These are phyloP conservation scores for Pisolithus marmoratus DNA, from an alignment of 768 basidiomycete genomes.

Conservation along the genomic window DNA sequence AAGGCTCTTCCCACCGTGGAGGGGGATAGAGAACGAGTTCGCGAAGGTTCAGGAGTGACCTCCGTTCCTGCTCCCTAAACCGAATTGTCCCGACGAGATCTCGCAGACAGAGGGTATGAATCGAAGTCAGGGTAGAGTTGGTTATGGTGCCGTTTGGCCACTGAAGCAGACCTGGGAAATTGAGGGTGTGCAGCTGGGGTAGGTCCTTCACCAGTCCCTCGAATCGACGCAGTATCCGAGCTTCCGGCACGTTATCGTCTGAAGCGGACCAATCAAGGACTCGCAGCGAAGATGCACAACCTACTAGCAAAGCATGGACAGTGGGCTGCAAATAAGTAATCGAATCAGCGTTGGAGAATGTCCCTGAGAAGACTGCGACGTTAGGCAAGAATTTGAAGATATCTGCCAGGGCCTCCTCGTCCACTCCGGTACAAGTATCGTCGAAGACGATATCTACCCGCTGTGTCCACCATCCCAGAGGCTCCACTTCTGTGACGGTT, in stretches of 20 bases:
- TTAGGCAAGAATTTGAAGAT: conserved; percentile 13
- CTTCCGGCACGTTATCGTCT: neutral
- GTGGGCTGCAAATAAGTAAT: conserved; percentile 1
- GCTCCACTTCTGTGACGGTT: conserved; percentile 3
- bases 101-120: neutral
- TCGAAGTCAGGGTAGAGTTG: conserved; percentile 8
- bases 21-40: conserved; percentile 14
- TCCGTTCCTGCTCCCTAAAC: neutral
- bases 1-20: neutral
- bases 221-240: neutral
- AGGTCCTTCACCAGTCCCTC: conserved; percentile 7
- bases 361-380: conserved; percentile 18
- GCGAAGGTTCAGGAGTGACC: conserved; percentile 5
- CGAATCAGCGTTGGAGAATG: neutral
- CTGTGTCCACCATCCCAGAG: conserved; percentile 17
- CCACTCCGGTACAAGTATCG: conserved; percentile 2
- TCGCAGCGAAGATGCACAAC: conserved; percentile 12
- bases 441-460: conserved; percentile 22
- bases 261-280: conserved; percentile 15
- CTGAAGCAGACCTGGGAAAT: conserved; percentile 7
- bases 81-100: neutral
- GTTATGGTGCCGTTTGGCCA: conserved; percentile 1
- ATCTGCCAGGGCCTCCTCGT: conserved; percentile 6
- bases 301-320: conserved; percentile 11
- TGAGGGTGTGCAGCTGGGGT: conserved; percentile 14